These are phyloP conservation scores for Kwoniella dejecticola DNA, from an alignment of 768 basidiomycete species.

Conservation along the genomic window DNA sequence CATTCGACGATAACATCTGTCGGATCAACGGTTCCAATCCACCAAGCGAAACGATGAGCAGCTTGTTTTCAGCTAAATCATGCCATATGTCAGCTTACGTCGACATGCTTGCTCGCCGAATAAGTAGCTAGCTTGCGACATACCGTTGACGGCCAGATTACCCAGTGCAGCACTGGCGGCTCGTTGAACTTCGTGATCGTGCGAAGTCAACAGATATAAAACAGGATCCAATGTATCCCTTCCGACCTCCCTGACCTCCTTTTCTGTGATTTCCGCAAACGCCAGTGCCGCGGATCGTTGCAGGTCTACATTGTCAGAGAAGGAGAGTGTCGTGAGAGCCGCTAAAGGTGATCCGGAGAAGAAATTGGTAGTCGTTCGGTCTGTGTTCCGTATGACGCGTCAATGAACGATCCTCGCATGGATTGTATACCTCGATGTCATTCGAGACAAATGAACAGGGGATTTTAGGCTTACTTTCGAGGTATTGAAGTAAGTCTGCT, in stretches of 20 bases:
- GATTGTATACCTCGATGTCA: background rate
- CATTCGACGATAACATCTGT: constrained; percentile 98
- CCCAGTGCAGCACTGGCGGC: constrained; percentile 96
- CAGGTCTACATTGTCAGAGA: constrained; percentile 98
- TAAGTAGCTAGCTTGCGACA: constrained; percentile 53
- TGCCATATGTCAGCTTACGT: background rate
- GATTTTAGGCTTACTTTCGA: constrained; percentile 89
- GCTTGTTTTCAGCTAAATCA: constrained; percentile 87
- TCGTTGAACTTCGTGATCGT: constrained; percentile 98
- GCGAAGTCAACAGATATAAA: constrained; percentile 91
- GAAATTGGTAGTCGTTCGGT: constrained; percentile 98
- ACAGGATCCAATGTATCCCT: constrained; percentile 98
- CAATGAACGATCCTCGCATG: background rate
- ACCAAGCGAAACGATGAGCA: constrained; percentile 95
- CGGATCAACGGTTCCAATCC: constrained; percentile 96
- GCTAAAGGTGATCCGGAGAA: constrained; percentile 89
- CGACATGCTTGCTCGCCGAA: background rate
- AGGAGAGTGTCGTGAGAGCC: constrained; percentile 93
- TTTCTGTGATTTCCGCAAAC: constrained; percentile 99
- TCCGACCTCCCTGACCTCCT: constrained; percentile 94
- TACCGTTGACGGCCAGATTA: constrained; percentile 96
- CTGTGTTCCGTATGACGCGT: constrained; percentile 57
- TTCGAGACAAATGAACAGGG: background rate
- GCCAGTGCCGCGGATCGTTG: constrained; percentile 97
- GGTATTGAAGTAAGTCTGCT: constrained; percentile 92